Conservation (phyloP, 805 yeast genomes). For the Kuraishia floccosa region DNA sequence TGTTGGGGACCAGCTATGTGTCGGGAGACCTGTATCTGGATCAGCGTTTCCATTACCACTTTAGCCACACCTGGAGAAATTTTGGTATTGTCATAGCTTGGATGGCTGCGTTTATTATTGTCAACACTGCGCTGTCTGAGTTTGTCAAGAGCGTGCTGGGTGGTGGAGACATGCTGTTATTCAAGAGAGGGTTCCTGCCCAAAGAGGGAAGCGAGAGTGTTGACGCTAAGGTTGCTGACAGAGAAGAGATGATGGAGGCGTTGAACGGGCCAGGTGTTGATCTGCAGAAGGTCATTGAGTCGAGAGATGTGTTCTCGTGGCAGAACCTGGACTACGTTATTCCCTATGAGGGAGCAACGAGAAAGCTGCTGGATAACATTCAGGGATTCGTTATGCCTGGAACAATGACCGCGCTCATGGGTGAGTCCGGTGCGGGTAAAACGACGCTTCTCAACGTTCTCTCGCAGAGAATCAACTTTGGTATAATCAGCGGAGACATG, state of each 20-base stretch:
- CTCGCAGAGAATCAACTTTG: constrained; percentile 31
- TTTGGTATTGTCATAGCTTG: constrained; percentile 19
- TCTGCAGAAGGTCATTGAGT: constrained; percentile 4
- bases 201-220: constrained; percentile 9
- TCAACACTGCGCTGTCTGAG: constrained; percentile 18
- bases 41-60: constrained; percentile 34
- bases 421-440: constrained; percentile 39
- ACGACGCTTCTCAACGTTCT: constrained; percentile 35
- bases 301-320: constrained; percentile 9
- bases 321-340: constrained; percentile 12
- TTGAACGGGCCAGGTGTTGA: constrained; percentile 14
- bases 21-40: constrained; percentile 45
- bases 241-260: constrained; percentile 16
- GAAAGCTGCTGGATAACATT: constrained; percentile 13
- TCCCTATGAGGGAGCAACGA: constrained; percentile 10
- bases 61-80: constrained; percentile 24
- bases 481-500: constrained; percentile 36
- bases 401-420: constrained; percentile 31
- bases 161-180: constrained; percentile 14
- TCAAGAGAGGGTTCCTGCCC: background rate
- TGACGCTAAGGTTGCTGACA: constrained; percentile 24
- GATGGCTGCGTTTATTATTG: constrained; percentile 7
- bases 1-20: constrained; percentile 36
- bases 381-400: constrained; percentile 23
- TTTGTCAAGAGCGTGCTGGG: constrained; percentile 15